phyloP scores from a whole-genome alignment of 2,329 filamentous ascomycete species.

The Sporothrix protearum region DNA sequence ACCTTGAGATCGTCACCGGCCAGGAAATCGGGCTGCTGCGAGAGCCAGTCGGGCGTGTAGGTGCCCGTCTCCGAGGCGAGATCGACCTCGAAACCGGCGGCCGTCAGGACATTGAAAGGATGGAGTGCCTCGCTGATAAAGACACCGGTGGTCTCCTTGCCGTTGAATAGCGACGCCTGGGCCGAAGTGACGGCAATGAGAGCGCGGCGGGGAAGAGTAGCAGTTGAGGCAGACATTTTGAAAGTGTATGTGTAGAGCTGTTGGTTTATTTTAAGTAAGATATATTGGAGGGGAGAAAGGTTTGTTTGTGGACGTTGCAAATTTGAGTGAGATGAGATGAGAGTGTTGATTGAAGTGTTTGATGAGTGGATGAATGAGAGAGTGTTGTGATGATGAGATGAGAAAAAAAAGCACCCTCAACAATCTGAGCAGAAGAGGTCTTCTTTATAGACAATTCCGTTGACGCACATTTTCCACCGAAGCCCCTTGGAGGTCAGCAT shows the following conservation, averaged over 20 bases:
- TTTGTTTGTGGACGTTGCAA: background rate
- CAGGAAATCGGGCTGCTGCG: conserved; percentile 42
- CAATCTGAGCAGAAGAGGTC: background rate
- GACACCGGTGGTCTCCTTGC: conserved; percentile 42
- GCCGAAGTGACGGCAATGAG: conserved; percentile 45
- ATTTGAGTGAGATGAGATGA: background rate
- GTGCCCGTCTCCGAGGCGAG: conserved; percentile 45
- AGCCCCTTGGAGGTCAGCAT: background rate
- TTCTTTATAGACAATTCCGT: background rate
- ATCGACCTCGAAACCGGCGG: conserved; percentile 47
- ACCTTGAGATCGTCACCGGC: conserved; percentile 38
- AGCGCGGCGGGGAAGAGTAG: conserved; percentile 37
- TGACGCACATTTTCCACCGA: background rate
- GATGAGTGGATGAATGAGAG: background rate
- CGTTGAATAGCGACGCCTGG: conserved; percentile 39
- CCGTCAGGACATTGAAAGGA: conserved; percentile 44
- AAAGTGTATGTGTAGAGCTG: background rate
- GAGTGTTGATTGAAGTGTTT: background rate
- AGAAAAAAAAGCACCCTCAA: background rate
- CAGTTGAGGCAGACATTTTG: conserved; percentile 25
- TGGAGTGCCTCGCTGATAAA: conserved; percentile 49
- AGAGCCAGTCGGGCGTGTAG: conserved; percentile 45
- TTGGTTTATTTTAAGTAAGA: background rate
- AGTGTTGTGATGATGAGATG: conserved; percentile 8
- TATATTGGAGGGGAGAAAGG: no score